A percentile compares a stretch with the other conserved stretches of the same genome.
phyloP scores from a whole-genome alignment of 2,329 filamentous ascomycete genomes.

The Tolypocladium ophioglossoides region DNA sequence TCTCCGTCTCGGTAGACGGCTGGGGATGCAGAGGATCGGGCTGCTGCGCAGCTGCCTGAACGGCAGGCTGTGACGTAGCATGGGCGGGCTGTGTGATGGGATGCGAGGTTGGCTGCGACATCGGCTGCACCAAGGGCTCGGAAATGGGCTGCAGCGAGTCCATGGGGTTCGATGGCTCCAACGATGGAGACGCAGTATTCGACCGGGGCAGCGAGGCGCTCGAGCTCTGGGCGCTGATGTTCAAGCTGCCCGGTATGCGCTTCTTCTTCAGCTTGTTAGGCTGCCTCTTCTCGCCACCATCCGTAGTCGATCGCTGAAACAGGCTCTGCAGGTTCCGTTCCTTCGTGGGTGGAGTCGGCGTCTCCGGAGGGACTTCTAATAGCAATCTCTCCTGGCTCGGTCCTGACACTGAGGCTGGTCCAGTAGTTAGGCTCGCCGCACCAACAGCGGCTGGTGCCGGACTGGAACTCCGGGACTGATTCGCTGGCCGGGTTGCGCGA shows the following conservation, averaged over 20 bases:
- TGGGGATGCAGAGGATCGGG: not conserved
- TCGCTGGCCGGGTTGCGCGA: conserved; percentile 12
- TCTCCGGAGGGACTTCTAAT: conserved; percentile 28
- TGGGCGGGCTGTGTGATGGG: not conserved
- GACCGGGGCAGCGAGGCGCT: conserved; percentile 56
- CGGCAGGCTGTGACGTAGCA: not conserved
- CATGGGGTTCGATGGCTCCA: conserved; percentile 35
- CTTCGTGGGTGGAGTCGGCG: conserved; percentile 48
- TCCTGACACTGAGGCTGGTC: conserved; percentile 20
- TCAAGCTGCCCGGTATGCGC: conserved; percentile 61
- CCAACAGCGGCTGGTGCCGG: conserved; percentile 15
- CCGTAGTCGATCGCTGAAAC: conserved; percentile 57
- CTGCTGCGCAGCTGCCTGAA: not conserved
- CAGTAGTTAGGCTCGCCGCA: conserved; percentile 15
- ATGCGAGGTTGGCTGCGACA: not conserved
- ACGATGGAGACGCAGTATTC: conserved; percentile 32
- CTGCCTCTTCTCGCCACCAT: conserved; percentile 53
- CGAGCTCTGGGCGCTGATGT: conserved; percentile 85
- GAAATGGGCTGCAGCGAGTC: conserved; percentile 19
- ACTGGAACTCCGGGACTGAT: conserved; percentile 12
- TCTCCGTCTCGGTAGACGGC: not conserved
- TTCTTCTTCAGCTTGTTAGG: conserved; percentile 93
- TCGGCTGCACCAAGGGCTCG: conserved; percentile 1
- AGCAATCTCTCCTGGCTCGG: conserved; percentile 40
- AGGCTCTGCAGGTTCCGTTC: conserved; percentile 60